A percentile compares a stretch with the other conserved stretches of the same genome.
Evolutionary conservation across 768 basidiomycete genomes (phyloP).

Genomic region (Sarcodon sp.): DNA sequence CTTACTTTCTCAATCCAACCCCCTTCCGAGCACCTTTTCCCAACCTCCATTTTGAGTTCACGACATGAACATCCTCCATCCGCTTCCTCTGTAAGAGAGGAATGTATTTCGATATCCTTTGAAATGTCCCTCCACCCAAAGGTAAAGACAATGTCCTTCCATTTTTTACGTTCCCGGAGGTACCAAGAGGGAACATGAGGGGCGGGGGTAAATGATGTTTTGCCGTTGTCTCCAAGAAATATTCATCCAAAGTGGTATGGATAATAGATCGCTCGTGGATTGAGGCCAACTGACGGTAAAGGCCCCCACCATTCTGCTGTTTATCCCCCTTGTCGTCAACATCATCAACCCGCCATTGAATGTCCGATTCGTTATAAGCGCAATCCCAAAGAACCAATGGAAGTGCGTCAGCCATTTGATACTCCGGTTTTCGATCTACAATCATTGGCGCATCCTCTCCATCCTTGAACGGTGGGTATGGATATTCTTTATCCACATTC

Average conservation of each 20-base stretch:
- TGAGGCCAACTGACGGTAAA: conserved; percentile 40
- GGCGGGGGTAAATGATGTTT: conserved; percentile 32
- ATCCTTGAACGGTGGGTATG: conserved; percentile 20
- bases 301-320: conserved; percentile 10
- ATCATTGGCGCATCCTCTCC: conserved; percentile 26
- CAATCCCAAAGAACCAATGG: conserved; percentile 92
- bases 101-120: conserved; percentile 48
- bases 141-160: conserved; percentile 35
- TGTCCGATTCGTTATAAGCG: conserved; percentile 48
- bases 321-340: conserved; percentile 19
- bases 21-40: conserved; percentile 45
- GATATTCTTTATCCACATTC: conserved; percentile 43
- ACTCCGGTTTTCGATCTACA: conserved; percentile 69
- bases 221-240: conserved; percentile 49
- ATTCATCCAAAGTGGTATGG: conserved; percentile 45
- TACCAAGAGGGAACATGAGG: conserved; percentile 22
- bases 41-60: conserved; percentile 68
- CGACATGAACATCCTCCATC: conserved; percentile 55
- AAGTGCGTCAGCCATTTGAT: conserved; percentile 87
- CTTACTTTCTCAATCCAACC: background rate
- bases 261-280: conserved; percentile 51
- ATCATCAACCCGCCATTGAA: conserved; percentile 60
- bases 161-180: conserved; percentile 2
- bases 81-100: conserved; percentile 56
- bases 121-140: conserved; percentile 59